phyloP scores from a whole-genome alignment of 2,329 filamentous ascomycete species.

The Myriosclerotinia duriaeana region DNA sequence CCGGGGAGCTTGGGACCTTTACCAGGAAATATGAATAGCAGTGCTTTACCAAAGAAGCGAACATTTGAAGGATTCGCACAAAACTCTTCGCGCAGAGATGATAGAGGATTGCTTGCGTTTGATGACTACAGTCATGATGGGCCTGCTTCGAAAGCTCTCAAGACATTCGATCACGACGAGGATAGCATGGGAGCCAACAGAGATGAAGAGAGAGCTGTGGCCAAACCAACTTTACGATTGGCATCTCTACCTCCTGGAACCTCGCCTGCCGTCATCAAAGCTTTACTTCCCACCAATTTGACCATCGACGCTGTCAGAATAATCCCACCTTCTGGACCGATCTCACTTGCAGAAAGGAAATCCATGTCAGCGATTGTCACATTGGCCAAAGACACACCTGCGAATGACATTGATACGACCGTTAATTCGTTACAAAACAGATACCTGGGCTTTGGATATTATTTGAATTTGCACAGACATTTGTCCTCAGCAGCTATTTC shows the following conservation, averaged over 20 bases:
- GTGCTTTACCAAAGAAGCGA: slow-evolving; percentile 49
- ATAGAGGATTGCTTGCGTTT: slow-evolving; percentile 39
- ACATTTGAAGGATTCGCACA: slow-evolving; percentile 49
- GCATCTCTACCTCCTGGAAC: slow-evolving; percentile 60
- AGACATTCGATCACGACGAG: slow-evolving; percentile 44
- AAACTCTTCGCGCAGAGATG: slow-evolving; percentile 38
- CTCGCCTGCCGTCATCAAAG: slow-evolving; percentile 59
- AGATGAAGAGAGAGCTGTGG: slow-evolving; percentile 56
- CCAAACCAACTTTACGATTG: slow-evolving; percentile 63
- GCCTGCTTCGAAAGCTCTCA: slow-evolving; percentile 33
- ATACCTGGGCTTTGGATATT: slow-evolving; percentile 82
- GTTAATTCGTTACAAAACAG: slow-evolving; percentile 77
- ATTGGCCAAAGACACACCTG: slow-evolving; percentile 75
- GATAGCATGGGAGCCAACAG: slow-evolving; percentile 43
- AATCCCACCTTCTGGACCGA: slow-evolving; percentile 53
- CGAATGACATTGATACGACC: slow-evolving; percentile 76
- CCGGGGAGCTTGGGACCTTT: slow-evolving; percentile 60
- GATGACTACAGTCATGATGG: slow-evolving; percentile 39
- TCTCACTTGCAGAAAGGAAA: slow-evolving; percentile 60
- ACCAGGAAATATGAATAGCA: slow-evolving; percentile 46
- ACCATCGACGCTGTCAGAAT: slow-evolving; percentile 73
- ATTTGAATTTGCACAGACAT: slow-evolving; percentile 77
- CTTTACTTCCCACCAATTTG: slow-evolving; percentile 58
- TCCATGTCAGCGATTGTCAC: slow-evolving; percentile 78
- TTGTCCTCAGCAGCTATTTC: slow-evolving; percentile 73